Evolutionary conservation across 208 protist genomes (phyloP).

Genomic region (Acanthamoeba royreba): DNA sequence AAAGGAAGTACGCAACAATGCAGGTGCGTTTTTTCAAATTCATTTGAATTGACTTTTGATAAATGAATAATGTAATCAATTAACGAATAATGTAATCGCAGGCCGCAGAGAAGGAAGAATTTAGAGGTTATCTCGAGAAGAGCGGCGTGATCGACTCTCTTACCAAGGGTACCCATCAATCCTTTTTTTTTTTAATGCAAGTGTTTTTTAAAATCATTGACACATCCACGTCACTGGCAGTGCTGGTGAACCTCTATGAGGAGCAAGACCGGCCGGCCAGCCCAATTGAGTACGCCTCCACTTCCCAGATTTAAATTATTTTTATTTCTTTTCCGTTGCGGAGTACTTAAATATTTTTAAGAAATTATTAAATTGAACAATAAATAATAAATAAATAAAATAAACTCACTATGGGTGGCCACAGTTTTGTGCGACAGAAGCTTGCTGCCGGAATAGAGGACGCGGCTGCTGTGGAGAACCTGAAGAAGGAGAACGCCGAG

Average conservation of each 20-base stretch:
- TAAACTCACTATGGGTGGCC: neutral
- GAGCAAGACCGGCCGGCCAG: conserved; percentile 84
- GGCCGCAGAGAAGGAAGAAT: conserved; percentile 81
- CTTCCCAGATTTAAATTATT: no score
- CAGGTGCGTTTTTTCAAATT: no score
- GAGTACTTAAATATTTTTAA: no score
- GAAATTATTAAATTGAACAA: no score
- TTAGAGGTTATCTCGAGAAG: conserved; percentile 79
- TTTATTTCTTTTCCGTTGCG: no score
- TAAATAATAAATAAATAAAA: no score
- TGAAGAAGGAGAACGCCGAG: conserved; percentile 72
- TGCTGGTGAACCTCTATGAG: conserved; percentile 86
- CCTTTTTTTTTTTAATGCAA: neutral
- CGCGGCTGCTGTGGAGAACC: conserved; percentile 53
- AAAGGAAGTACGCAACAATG: no score
- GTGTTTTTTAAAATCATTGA: neutral
- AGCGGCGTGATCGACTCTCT: conserved; percentile 81
- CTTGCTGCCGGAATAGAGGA: conserved; percentile 60
- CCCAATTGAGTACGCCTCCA: conserved; percentile 74
- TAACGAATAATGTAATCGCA: no score
- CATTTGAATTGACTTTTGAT: no score
- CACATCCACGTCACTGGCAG: no score
- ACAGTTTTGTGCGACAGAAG: conserved; percentile 76
- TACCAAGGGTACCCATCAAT: conserved; percentile 70
- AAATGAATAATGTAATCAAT: no score